Evolutionary conservation across 441 rosid species (phyloP).

Genomic region (Croton laevigatus): DNA sequence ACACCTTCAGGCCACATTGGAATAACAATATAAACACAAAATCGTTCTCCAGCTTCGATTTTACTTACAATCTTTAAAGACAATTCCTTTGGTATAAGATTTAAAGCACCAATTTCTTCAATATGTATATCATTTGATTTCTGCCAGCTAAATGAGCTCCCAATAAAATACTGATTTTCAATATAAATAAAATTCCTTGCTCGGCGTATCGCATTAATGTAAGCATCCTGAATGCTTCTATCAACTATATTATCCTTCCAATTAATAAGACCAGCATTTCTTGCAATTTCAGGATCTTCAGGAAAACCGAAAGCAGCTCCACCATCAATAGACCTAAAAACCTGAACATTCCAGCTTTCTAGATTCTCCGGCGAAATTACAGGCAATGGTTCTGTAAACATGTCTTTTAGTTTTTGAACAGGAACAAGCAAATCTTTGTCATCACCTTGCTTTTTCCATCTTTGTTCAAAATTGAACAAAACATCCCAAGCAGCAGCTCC

Average conservation of each 20-base stretch:
- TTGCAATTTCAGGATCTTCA: constrained; percentile 74
- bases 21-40: constrained; percentile 73
- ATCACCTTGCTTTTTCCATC: constrained; percentile 89
- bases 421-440: constrained; percentile 48
- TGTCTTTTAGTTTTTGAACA: constrained; percentile 46
- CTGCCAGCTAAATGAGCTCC: constrained; percentile 95
- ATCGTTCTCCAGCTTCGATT: constrained; percentile 79
- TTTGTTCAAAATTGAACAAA: constrained; percentile 79
- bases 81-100: constrained; percentile 81
- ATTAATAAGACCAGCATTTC: constrained; percentile 76
- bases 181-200: constrained; percentile 87
- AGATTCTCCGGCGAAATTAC: constrained; percentile 57
- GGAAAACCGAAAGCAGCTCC: constrained; percentile 95
- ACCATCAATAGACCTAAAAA: constrained; percentile 91
- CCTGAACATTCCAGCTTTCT: constrained; percentile 77
- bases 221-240: constrained; percentile 92
- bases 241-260: constrained; percentile 90
- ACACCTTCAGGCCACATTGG: constrained; percentile 99
- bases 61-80: constrained; percentile 82
- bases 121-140: constrained; percentile 59
- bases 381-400: constrained; percentile 58
- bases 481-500: constrained; percentile 99
- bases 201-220: constrained; percentile 85
- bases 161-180: constrained; percentile 93
- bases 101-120: constrained; percentile 70